Evolutionary conservation across 495 filamentous ascomycete genomes (phyloP).

Genomic region (Daldinia childiae): DNA sequence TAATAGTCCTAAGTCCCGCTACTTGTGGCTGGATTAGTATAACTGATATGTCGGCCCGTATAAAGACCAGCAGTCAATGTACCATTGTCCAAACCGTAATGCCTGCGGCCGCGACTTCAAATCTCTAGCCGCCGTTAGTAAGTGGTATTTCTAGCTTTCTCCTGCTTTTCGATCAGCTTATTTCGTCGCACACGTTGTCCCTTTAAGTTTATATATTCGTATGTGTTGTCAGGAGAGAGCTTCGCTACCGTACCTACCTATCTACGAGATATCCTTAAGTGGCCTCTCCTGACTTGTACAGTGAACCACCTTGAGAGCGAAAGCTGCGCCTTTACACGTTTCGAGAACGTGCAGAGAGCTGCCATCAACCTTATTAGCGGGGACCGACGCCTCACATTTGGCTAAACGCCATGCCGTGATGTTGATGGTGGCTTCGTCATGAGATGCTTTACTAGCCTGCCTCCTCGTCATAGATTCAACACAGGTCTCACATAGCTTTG

Average conservation of each 20-base stretch:
- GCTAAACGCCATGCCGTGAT: background rate
- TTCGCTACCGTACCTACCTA: background rate
- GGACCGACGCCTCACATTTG: slow-evolving; percentile 29
- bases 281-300: background rate
- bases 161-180: background rate
- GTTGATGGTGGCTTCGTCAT: too few relatives aligned
- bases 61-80: slow-evolving; percentile 57
- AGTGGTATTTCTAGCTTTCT: slow-evolving; percentile 4
- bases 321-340: slow-evolving; percentile 51
- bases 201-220: too few relatives aligned
- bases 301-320: slow-evolving; percentile 63
- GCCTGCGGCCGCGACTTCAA: slow-evolving; percentile 57
- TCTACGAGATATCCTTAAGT: background rate
- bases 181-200: too few relatives aligned
- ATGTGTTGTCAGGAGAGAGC: background rate
- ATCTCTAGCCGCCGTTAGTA: slow-evolving; percentile 55
- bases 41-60: too few relatives aligned
- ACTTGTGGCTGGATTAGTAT: background rate
- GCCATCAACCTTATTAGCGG: slow-evolving; percentile 26
- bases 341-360: slow-evolving; percentile 47
- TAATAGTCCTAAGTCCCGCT: background rate
- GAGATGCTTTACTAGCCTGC: background rate
- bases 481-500: background rate
- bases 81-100: slow-evolving; percentile 60
- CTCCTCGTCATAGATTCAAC: background rate